These are phyloP conservation scores for Plasmopara viticola DNA, from an alignment of 352 stramenopile genomes.

Conservation along the genomic window DNA sequence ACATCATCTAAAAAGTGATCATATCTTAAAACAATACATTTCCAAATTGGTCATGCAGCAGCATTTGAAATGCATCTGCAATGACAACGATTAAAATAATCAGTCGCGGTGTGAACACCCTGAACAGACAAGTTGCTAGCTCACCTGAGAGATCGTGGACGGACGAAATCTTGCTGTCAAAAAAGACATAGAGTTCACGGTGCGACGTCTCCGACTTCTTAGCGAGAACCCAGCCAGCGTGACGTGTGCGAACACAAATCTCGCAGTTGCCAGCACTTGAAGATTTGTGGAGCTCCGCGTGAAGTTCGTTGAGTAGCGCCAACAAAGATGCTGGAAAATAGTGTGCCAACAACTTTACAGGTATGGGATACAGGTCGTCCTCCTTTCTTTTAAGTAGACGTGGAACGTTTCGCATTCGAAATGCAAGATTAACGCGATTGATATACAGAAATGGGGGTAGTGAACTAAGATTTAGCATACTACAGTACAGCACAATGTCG, in stretches of 20 bases:
- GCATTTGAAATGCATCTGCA: slow-evolving; percentile 40
- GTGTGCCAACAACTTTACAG: slow-evolving; percentile 32
- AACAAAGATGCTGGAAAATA: slow-evolving; percentile 41
- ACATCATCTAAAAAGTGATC: neutral
- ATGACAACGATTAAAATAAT: neutral
- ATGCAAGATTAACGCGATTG: slow-evolving; percentile 49
- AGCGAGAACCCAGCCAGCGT: slow-evolving; percentile 50
- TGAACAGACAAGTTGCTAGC: neutral
- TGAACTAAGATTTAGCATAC: slow-evolving; percentile 15
- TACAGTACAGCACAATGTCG: slow-evolving; percentile 10
- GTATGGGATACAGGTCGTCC: slow-evolving; percentile 39
- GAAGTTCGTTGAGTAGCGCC: slow-evolving; percentile 34
- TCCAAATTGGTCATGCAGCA: slow-evolving; percentile 48
- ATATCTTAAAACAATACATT: slow-evolving; percentile 16
- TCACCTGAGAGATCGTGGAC: slow-evolving; percentile 47
- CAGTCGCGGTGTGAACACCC: neutral
- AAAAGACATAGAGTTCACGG: slow-evolving; percentile 53
- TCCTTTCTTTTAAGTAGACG: slow-evolving; percentile 49
- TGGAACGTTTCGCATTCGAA: slow-evolving; percentile 43
- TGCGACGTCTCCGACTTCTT: slow-evolving; percentile 40
- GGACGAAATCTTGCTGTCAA: slow-evolving; percentile 56
- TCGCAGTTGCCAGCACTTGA: slow-evolving; percentile 30
- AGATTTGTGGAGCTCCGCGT: slow-evolving; percentile 33
- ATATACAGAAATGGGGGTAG: slow-evolving; percentile 46
- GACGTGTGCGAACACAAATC: slow-evolving; percentile 46